Evolutionary conservation across 2,329 filamentous ascomycete species (phyloP), one percentile per base, ranked within the genome.

Genomic region (Aspergillus bombycis): DNA sequence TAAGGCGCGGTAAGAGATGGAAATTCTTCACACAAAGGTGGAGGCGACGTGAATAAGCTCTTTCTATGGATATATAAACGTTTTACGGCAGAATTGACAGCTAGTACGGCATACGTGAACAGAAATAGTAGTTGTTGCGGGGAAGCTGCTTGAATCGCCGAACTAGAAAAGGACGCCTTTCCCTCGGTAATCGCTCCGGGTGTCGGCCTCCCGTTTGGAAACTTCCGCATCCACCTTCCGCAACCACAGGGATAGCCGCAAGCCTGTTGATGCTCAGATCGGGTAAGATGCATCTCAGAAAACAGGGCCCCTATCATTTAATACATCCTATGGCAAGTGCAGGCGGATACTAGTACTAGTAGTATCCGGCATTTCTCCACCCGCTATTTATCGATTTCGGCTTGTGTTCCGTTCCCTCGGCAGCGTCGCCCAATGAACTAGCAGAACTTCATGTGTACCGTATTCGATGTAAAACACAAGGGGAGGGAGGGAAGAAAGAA

Each of bases 111-210:
- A 36, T 36, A 61, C 48, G 46, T 45, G n/a, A 55, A 57, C 34
- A 54, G 48, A 43, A 60, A 38, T 52, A 62, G 52, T 57, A 54
- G 52, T 68, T 70, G 32, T 60, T 54, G 58, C 58, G 58, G 58
- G 58, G 58, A 60, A 60, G 58, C 36, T 57, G 23, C 43, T 57
- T 53, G 53, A 50, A 21, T 62, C 46, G 46, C 46, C 36, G 61
- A 63, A 60, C 54, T 38, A 52, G 54, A 14, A 23, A 23, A 2
- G 23, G 26, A 32, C 30, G 46, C 6, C 21, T 21, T 28, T 70
- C 70, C 70, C 71, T 75, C 72, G 72, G 72, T 69, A 73, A 72
- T 71, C 65, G 60, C 45, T 43, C 34, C 46, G 58, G 58, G 19
- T 60, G 57, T 54, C 57, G 57, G 57, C 50, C 57, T 46, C 32